Evolutionary conservation across 768 basidiomycete species (phyloP).

Genomic region (Mycena olivaceomarginata): DNA sequence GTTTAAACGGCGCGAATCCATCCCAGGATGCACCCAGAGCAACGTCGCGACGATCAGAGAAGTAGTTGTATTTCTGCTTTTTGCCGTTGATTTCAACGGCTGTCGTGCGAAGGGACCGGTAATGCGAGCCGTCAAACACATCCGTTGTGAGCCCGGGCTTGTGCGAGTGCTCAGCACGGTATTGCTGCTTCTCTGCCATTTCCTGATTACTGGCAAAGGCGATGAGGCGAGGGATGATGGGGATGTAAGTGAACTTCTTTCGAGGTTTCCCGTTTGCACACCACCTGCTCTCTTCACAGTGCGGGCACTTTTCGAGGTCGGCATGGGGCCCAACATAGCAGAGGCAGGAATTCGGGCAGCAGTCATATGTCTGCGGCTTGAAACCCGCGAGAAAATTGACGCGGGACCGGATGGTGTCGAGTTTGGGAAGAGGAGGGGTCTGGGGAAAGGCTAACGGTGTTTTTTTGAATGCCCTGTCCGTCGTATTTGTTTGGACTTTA

Average conservation of each 20-base stretch:
- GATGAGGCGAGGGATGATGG: constrained; percentile 51
- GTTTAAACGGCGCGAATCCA: constrained; percentile 14
- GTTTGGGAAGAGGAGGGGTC: constrained; percentile 43
- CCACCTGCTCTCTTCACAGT: neutral
- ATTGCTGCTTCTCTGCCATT: constrained; percentile 7
- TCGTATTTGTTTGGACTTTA: constrained; percentile 43
- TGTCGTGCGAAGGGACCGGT: neutral
- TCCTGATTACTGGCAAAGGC: constrained; percentile 29
- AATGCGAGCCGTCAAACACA: constrained; percentile 11
- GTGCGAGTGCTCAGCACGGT: neutral
- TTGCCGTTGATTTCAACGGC: neutral
- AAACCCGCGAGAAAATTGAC: constrained; percentile 54
- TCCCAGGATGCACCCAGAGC: constrained; percentile 8
- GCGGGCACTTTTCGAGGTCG: too few species aligned
- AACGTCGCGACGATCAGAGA: constrained; percentile 1
- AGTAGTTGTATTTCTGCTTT: neutral
- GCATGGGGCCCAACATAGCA: constrained; percentile 47
- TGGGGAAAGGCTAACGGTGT: constrained; percentile 37
- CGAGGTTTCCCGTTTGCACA: constrained; percentile 44
- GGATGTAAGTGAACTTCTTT: constrained; percentile 59
- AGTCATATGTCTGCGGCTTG: constrained; percentile 45
- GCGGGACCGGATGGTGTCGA: constrained; percentile 28
- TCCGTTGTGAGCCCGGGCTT: neutral
- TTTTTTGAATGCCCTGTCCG: constrained; percentile 38
- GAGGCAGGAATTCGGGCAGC: constrained; percentile 49